These are phyloP conservation scores for Sarocladium kiliense DNA, from an alignment of 2,329 filamentous ascomycete genomes.

Conservation along the genomic window DNA sequence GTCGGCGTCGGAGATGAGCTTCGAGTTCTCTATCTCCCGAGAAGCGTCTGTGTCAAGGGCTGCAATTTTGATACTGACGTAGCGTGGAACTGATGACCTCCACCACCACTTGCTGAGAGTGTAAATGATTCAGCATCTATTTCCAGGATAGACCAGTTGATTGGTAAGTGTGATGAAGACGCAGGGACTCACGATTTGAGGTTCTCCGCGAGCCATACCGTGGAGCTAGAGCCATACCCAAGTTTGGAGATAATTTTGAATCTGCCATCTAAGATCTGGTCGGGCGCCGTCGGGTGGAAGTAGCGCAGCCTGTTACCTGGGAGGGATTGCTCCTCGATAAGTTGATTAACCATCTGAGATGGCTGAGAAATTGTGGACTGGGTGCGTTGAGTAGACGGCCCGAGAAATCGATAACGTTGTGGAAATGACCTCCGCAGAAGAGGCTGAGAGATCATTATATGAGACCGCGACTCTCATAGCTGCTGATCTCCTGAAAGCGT, in stretches of 20 bases:
- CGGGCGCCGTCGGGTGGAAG: slow-evolving; percentile 15
- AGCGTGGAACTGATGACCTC: slow-evolving; percentile 10
- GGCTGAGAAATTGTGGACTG: neutral
- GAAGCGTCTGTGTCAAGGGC: slow-evolving; percentile 13
- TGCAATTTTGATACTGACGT: slow-evolving; percentile 15
- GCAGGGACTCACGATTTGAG: slow-evolving; percentile 13
- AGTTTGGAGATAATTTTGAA: slow-evolving; percentile 31
- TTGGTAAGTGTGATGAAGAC: neutral
- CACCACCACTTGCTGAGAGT: slow-evolving; percentile 4
- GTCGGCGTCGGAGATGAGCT: slow-evolving; percentile 14
- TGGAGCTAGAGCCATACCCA: slow-evolving; percentile 29
- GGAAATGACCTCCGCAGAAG: neutral
- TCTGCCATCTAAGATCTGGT: slow-evolving; percentile 25
- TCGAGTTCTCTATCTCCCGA: slow-evolving; percentile 11
- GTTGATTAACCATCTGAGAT: slow-evolving; percentile 9
- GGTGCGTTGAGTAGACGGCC: neutral
- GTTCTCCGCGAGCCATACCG: slow-evolving; percentile 31
- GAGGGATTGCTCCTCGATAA: slow-evolving; percentile 16
- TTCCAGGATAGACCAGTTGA: neutral
- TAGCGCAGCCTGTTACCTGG: slow-evolving; percentile 10
- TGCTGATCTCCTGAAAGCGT: neutral
- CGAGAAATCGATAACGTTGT: neutral
- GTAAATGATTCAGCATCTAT: neutral
- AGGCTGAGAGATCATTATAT: neutral
- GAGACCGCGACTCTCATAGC: neutral